These are phyloP conservation scores for Magnaporthiopsis incrustans DNA, from an alignment of 2,329 filamentous ascomycete species.

Conservation along the genomic window DNA sequence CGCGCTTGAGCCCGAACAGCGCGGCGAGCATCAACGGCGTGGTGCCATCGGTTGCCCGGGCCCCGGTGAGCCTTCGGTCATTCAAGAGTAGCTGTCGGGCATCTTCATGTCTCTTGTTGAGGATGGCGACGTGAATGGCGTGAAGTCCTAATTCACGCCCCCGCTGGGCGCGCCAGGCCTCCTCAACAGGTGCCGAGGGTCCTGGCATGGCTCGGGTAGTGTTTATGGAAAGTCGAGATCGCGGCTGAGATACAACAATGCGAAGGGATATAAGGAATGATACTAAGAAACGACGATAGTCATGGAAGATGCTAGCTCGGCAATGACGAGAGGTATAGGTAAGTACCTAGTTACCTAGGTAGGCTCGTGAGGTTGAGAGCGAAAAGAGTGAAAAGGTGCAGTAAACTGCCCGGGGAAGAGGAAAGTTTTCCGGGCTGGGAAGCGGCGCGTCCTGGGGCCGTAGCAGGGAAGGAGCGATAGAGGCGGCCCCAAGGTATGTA, in stretches of 20 bases:
- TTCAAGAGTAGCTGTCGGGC: background rate
- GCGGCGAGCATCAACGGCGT: constrained; percentile 3
- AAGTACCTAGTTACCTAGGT: too few relatives aligned
- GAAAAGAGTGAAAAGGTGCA: background rate
- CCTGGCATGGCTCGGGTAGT: background rate
- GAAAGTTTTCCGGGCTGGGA: background rate
- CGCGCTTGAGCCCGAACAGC: background rate
- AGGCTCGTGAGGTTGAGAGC: background rate
- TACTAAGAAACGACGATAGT: background rate
- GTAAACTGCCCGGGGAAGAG: background rate
- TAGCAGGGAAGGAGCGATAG: background rate
- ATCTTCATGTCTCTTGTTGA: too few relatives aligned
- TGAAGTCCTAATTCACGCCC: background rate
- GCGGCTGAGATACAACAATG: background rate
- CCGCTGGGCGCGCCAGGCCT: too few relatives aligned
- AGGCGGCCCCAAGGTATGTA: background rate
- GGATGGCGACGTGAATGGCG: background rate
- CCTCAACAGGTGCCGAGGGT: background rate
- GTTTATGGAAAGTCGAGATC: too few relatives aligned
- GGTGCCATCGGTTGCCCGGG: background rate
- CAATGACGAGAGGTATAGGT: too few relatives aligned
- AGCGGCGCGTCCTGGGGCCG: background rate
- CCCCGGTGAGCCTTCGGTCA: background rate
- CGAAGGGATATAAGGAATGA: background rate
- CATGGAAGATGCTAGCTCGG: background rate